Conservation (phyloP, 2,329 filamentous ascomycete species). For the Acrodontium crateriforme region DNA sequence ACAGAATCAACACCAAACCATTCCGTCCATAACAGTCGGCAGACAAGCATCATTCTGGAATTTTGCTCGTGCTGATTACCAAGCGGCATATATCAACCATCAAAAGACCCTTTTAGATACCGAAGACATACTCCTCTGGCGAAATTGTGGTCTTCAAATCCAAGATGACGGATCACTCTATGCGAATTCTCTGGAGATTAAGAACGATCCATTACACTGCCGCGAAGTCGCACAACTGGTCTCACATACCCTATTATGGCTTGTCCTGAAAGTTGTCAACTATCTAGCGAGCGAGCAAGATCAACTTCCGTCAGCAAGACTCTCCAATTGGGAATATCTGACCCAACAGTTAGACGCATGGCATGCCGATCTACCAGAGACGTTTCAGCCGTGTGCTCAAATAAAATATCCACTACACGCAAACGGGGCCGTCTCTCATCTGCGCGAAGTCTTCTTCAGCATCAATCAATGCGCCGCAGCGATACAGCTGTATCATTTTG, state of each 20-base stretch:
- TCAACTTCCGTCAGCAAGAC: constrained; percentile 20
- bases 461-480: constrained; percentile 50
- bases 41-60: constrained; percentile 52
- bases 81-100: constrained; percentile 40
- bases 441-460: constrained; percentile 48
- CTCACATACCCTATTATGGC: constrained; percentile 50
- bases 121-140: constrained; percentile 48
- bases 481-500: constrained; percentile 53
- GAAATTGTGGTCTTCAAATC: constrained; percentile 45
- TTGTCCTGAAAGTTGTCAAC: constrained; percentile 51
- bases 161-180: constrained; percentile 35
- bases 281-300: constrained; percentile 43
- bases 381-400: constrained; percentile 43
- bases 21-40: constrained; percentile 38
- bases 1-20: constrained; percentile 24
- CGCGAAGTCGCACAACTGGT: constrained; percentile 29
- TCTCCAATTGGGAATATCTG: constrained; percentile 37
- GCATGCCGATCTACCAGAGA: constrained; percentile 45
- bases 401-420: constrained; percentile 12
- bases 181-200: constrained; percentile 34
- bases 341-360: constrained; percentile 45
- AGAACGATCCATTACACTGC: constrained; percentile 35
- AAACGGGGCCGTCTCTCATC: constrained; percentile 8
- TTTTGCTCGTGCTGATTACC: constrained; percentile 39
- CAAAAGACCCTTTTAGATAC: constrained; percentile 46